Evolutionary conservation across 129 eudicot genomes (phyloP), one percentile per base, ranked within the genome.

Genomic region (Pseudognaphalium luteoalbum): DNA sequence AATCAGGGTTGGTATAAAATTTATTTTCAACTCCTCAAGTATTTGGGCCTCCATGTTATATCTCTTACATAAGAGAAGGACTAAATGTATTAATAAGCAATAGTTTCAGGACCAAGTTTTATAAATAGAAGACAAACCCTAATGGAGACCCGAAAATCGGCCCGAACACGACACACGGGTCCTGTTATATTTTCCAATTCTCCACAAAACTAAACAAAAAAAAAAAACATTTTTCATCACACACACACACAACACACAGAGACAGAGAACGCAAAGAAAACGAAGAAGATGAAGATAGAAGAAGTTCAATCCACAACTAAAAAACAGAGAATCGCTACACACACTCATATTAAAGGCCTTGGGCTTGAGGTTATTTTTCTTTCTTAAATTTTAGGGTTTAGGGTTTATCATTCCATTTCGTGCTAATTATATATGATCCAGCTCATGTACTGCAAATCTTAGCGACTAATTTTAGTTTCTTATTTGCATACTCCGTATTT

Each of bases 331-430:
- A 86, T 95, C 29, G 99, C 99, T 20, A 95, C 97, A 32, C 99
- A 95, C 56, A 95, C 99, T 70, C 99, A 95, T 78, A 95, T 95
- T 80, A 95, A 95, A 89, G 99, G 97, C 81, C 96, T 95, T 78
- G 99, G 99, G 33, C 97, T 94, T 62, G 92, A 94, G 88, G 99
- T 91, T 80, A 5, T 22, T 12, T 29, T 28, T 58, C 67, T 4
- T 44, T 10, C 15, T 28, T 25, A 62, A 22, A 28, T 3, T 25
- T 67, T 77, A 72, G 80, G 79, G 78, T 84, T 84, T 76, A 76
- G 82, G 85, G 82, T 82, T 72, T 66, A 72, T 77, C 44, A 7
- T 37, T 35, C 51, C 4, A n/a, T 50, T 77, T 37, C 21, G 11
- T 37, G 65, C 57, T 61, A 30, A 14, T 42, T 0, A 1, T 8